phyloP scores from a whole-genome alignment of 108 stramenopile species.

The Hondaea fermentalgiana region DNA sequence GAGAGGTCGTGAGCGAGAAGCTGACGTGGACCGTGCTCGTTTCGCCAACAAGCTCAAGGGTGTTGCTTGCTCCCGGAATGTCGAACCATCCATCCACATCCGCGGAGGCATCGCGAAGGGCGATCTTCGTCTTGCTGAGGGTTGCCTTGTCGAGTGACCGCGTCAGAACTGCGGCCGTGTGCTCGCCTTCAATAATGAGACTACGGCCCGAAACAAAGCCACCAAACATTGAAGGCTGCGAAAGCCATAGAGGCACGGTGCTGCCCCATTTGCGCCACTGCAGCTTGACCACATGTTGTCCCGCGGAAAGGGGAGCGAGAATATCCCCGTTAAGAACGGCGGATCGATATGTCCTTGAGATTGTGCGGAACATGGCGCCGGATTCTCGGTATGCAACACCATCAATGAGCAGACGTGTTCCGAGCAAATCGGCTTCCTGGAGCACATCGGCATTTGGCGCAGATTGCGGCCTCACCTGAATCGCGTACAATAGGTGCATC shows the following conservation, averaged over 20 bases:
- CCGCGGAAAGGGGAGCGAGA: conserved; percentile 36
- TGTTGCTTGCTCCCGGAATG: neutral
- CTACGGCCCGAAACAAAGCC: neutral
- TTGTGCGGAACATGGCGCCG: neutral
- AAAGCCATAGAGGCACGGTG: neutral
- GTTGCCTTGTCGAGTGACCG: neutral
- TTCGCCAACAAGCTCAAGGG: neutral
- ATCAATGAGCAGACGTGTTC: conserved; percentile 29
- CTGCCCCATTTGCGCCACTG: conserved; percentile 37
- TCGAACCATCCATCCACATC: neutral
- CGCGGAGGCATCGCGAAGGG: neutral
- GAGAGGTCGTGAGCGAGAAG: neutral
- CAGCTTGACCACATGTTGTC: conserved; percentile 41
- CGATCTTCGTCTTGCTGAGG: neutral
- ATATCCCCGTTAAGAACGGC: conserved; percentile 12
- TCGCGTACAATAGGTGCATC: neutral
- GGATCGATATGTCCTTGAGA: neutral
- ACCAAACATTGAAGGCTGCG: neutral
- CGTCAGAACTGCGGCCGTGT: neutral
- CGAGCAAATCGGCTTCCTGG: neutral
- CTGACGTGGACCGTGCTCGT: neutral
- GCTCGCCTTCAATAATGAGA: neutral
- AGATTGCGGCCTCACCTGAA: neutral
- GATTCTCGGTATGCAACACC: conserved; percentile 36
- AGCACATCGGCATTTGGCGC: neutral